Conservation (phyloP, 129 eudicot genomes). For the Silybum marianum region DNA sequence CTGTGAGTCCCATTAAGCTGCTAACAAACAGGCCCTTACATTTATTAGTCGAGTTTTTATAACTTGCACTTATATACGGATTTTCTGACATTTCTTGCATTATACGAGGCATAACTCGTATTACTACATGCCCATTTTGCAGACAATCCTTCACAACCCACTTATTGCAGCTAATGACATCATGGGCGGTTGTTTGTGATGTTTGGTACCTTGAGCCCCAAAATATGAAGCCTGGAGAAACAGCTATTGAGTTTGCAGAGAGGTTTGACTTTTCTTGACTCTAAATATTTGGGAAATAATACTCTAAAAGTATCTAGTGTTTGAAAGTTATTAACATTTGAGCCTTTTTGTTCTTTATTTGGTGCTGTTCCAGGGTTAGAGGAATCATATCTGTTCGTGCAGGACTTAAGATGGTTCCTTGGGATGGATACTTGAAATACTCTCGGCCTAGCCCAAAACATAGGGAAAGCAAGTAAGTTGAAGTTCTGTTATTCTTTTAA, state of each 20-base stretch:
- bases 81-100: not conserved
- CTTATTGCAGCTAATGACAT: conserved; percentile 96
- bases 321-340: not conserved
- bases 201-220: conserved; percentile 99
- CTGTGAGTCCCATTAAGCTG: too few relatives aligned
- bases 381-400: conserved; percentile 84
- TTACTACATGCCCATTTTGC: conserved; percentile 25
- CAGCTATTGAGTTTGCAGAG: conserved; percentile 95
- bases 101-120: not conserved
- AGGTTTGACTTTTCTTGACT: conserved; percentile 43
- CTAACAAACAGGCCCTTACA: too few relatives aligned
- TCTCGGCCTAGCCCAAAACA: conserved; percentile 99
- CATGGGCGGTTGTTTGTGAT: conserved; percentile 99
- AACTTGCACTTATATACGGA: not conserved
- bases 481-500: not conserved
- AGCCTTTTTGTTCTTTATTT: not conserved
- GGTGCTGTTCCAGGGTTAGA: conserved; percentile 68
- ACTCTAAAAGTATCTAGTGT: conserved; percentile 7
- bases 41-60: not conserved
- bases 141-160: conserved; percentile 97
- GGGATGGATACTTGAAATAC: conserved; percentile 99
- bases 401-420: conserved; percentile 94
- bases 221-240: conserved; percentile 90
- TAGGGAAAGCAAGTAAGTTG: conserved; percentile 85
- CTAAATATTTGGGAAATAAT: not conserved